Percentiles rank a stretch among this genome's conserved stretches.
Evolutionary conservation across 2,329 filamentous ascomycete genomes (phyloP).

Genomic region (Aspergillus japonicus): DNA sequence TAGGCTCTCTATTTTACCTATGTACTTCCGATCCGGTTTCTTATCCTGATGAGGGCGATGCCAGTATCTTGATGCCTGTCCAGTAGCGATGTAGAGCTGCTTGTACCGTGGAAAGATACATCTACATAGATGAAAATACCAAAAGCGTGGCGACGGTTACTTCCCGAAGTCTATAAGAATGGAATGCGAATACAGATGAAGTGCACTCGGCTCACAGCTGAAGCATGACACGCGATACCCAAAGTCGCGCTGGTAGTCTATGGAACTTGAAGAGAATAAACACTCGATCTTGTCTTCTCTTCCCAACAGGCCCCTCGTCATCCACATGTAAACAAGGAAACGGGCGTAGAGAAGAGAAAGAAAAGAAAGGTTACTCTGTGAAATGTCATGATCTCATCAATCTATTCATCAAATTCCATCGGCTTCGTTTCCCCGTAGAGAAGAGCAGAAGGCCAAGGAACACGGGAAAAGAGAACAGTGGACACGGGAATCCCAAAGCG

Average conservation of each 20-base stretch:
- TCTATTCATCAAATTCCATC: not conserved
- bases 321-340: not conserved
- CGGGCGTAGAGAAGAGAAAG: not conserved
- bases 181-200: not conserved
- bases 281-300: not conserved
- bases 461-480: conserved; percentile 22
- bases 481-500: conserved; percentile 21
- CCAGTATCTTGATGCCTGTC: too few relatives aligned
- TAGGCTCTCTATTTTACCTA: too few relatives aligned
- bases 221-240: not conserved
- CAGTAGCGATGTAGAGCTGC: too few relatives aligned
- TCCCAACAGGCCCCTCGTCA: not conserved
- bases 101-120: too few relatives aligned
- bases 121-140: too few relatives aligned
- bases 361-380: not conserved
- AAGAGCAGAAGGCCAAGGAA: not conserved
- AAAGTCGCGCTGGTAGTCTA: not conserved
- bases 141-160: too few relatives aligned
- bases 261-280: not conserved
- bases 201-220: not conserved
- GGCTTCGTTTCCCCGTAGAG: not conserved
- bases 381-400: not conserved
- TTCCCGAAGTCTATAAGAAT: too few relatives aligned
- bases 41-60: too few relatives aligned
- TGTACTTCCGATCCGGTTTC: too few relatives aligned